A percentile compares a stretch with the other conserved stretches of the same genome.
Conservation (phyloP, 148 eudicot genomes). For the Rheum nobile region DNA sequence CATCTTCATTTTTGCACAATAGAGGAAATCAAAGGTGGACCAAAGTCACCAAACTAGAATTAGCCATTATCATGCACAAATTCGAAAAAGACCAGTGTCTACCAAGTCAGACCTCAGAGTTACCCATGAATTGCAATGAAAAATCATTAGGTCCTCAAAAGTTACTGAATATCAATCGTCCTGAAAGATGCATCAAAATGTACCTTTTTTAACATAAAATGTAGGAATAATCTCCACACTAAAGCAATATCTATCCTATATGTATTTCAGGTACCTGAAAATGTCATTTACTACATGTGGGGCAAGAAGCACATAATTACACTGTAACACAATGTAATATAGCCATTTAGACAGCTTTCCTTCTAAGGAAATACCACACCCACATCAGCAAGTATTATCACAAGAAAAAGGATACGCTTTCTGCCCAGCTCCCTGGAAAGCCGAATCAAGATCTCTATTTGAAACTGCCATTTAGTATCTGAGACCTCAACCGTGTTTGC, state of each 20-base stretch:
- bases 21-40: neutral
- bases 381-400: neutral
- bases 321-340: neutral
- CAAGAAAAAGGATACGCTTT: constrained; percentile 81
- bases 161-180: neutral
- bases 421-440: constrained; percentile 93
- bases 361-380: neutral
- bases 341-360: neutral
- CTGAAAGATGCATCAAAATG: neutral
- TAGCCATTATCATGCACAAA: neutral
- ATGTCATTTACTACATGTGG: neutral
- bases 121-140: neutral
- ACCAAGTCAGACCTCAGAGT: neutral
- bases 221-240: neutral
- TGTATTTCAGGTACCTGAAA: neutral
- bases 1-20: neutral
- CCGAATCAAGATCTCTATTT: constrained; percentile 76
- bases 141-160: neutral
- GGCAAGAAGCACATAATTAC: neutral
- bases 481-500: neutral
- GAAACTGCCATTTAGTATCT: constrained; percentile 61
- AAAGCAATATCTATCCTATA: neutral
- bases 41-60: neutral
- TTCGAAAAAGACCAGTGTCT: neutral
- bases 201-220: neutral